Percentiles rank a stretch among this genome's conserved stretches.
Conservation (phyloP, 257 asterid species). For the Scutellaria barbata region DNA sequence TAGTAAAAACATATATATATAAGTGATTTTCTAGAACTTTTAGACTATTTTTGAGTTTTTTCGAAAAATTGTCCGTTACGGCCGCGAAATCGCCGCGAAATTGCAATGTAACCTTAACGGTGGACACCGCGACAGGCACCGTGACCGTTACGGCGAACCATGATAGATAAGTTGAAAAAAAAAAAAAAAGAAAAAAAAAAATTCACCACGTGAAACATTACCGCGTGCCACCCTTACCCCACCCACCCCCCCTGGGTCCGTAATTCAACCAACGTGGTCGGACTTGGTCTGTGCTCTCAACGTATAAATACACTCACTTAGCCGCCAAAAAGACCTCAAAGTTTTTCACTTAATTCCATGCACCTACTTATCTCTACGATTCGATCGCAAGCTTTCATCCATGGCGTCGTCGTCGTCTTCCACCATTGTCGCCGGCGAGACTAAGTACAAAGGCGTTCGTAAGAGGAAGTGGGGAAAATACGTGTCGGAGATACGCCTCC, state of each 20-base stretch:
- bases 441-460: conserved; percentile 60
- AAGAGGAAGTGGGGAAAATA: conserved; percentile 78
- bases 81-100: too few species aligned
- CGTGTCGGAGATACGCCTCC: conserved; percentile 69
- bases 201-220: background rate
- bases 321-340: background rate
- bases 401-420: conserved; percentile 7
- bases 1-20: too few species aligned
- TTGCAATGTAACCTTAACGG: too few species aligned
- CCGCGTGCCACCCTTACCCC: too few species aligned
- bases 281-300: conserved; percentile 11
- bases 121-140: too few species aligned
- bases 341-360: background rate
- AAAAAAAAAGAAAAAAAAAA: background rate
- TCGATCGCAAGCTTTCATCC: too few species aligned
- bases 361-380: background rate
- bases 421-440: background rate
- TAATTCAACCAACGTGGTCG: background rate
- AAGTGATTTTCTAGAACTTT: too few species aligned
- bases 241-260: too few species aligned
- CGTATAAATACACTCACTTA: background rate
- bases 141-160: too few species aligned
- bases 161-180: too few species aligned
- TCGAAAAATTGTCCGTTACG: too few species aligned
- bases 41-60: too few species aligned